These are phyloP conservation scores for Friedmanniomyces simplex DNA, from an alignment of 495 filamentous ascomycete species.

Conservation along the genomic window DNA sequence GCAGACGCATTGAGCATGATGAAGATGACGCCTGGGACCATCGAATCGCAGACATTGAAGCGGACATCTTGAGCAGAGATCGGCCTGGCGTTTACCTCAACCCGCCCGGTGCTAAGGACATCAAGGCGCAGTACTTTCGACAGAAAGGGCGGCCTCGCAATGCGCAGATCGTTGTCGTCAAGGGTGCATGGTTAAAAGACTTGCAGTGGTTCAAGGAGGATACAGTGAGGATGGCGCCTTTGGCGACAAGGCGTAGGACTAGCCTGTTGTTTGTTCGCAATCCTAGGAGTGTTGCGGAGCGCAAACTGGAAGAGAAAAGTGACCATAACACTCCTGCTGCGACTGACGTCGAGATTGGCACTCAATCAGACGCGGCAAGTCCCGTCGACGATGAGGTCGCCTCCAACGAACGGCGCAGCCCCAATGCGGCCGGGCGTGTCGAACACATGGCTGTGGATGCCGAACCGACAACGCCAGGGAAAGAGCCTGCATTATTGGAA, in stretches of 20 bases:
- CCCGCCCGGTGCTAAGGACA: conserved; percentile 38
- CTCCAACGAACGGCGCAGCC: too few relatives aligned
- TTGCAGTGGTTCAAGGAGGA: conserved; percentile 28
- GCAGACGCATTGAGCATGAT: background rate
- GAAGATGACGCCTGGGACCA: background rate
- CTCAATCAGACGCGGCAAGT: too few relatives aligned
- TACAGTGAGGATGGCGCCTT: background rate
- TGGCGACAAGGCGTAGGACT: background rate
- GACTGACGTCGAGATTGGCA: too few relatives aligned
- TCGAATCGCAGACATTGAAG: conserved; percentile 15
- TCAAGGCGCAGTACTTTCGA: conserved; percentile 10
- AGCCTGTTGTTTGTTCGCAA: too few relatives aligned
- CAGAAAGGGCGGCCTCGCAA: conserved; percentile 40
- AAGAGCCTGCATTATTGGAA: too few relatives aligned
- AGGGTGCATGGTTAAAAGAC: conserved; percentile 32
- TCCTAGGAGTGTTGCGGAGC: too few relatives aligned
- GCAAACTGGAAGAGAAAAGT: too few relatives aligned
- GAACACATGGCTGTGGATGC: too few relatives aligned
- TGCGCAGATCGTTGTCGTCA: conserved; percentile 44
- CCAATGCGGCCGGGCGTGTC: too few relatives aligned
- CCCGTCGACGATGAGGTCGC: too few relatives aligned
- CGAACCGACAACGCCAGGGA: too few relatives aligned
- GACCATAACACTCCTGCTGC: too few relatives aligned
- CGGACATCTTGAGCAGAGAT: conserved; percentile 10
- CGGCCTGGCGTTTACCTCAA: conserved; percentile 43